Evolutionary conservation across 345 rosid genomes (phyloP), one percentile per base, ranked within the genome.

Genomic region (Citrus australasica): DNA sequence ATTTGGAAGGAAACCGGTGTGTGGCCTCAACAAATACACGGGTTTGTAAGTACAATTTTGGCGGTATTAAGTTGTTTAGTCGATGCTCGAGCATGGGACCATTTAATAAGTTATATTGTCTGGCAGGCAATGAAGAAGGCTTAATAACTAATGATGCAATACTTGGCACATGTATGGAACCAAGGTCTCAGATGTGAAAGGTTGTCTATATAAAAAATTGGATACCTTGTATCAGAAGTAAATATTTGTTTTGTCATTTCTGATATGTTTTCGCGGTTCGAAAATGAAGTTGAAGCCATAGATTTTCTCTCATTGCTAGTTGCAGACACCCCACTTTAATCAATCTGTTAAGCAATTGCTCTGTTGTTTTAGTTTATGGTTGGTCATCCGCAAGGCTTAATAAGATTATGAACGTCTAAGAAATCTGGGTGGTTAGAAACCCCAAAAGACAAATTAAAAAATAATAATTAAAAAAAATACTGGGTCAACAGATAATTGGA

Each of bases 341-440:
- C 37, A 38, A 11, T 61, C 48, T 74, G 64, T 51, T 33, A 25
- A 48, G 51, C 32, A 63, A 42, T 63, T 63, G 16, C 69, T 21
- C 21, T 7, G n/a, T 21, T 58, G 25, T 35, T 35, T 33, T 59
- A 73, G 30, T 58, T 56, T 2, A 14, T 6, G 65, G 76, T 65
- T 75, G 69, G 71, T 64, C 67, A 48, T 65, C 62, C n/a, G 33
- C 70, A 75, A 30, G 51, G 60, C 30, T 62, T 63, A 25, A 9
- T 28, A 28, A 75, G 78, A 21, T 71, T 67, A 33, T 24, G 32
- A 48, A 76, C 42, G 75, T 28, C 67, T 65, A 76, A 17, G 71
- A 73, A 72, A 68, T 40, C 58, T 74, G 2, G 78, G 84, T 72
- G 82, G 86, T 76, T 78, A 82, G 72, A 56, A 65, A 76, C 38